Evolutionary conservation across 202 grass and related monocot species (phyloP), one percentile per base, ranked within the genome.

Genomic region (Elaeis oleifera): DNA sequence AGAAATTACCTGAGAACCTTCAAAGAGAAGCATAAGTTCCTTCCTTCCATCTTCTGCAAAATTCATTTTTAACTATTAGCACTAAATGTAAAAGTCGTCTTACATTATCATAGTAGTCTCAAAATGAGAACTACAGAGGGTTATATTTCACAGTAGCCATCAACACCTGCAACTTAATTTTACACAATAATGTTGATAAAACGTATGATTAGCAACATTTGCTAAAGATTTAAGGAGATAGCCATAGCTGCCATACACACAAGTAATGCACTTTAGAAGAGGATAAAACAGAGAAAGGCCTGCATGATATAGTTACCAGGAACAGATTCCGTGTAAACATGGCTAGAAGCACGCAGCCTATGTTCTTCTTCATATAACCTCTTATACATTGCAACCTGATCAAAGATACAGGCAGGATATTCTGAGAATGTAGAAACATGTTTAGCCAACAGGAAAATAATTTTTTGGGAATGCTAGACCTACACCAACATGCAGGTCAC

Each of bases 331-430:
- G 80, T 57, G 58, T 63, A 73, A 49, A 50, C 27, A 75, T 79
- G 73, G 65, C 77, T 59, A 89, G 64, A 89, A 2, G 61, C 71
- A 59, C 28, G 78, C 50, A 65, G 64, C 80, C 86, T 99, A 59
- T 67, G 67, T 53, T 89, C 88, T 73, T 99, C 94, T 79, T 99
- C 95, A 58, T 90, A 99, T 8, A 99, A 50, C 73, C 87, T 99
- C 57, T 79, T 80, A 66, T 99, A 99, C 94, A 99, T 94, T 50
- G 94, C 84, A 61, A 99, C 94, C 94, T 99, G 63, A 16, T 59
- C 56, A 60, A 56, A 49, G 26, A 65, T 16, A 60, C 8, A 44
- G 9, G 36, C 9, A 22, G 26, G 2, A 67, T 32, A 48, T 6
- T 54, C 31, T 15, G 63, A 68, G 8, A 60, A 68, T 51, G 36